Base-by-base conservation (phyloP, 2,329 filamentous ascomycete species). In the Trichophyton schoenleinii region DNA sequence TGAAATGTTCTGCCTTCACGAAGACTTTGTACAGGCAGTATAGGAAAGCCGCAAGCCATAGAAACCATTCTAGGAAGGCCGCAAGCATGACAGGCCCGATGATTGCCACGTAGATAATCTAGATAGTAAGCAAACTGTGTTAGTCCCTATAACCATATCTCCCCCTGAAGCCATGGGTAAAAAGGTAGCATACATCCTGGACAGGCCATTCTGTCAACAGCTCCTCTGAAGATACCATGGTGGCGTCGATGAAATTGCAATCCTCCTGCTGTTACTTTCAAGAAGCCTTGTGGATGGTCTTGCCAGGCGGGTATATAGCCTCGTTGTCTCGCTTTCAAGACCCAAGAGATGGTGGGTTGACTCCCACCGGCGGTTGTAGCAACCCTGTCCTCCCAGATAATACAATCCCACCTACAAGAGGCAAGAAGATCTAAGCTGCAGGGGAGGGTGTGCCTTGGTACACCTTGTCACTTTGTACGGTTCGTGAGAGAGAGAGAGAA, bases 11-110 rank as follows among this genome's bases (percentile, higher is more conserved):
- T 20, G 92, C 91, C 73, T 97, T 97, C 65, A 84, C 79, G 69
- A 87, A 96, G 34, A 92, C 91, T 72, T 96, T 96, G 70, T 85
- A 77, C 1, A 96, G 78, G 71, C 92, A 97, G 75, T 96, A 97
- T 64, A 94, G 71, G 71, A 97, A 97, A 2, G 92, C 91, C n/a
- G 87, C 85, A 46, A 97, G 81, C 90, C 91, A 96, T 13, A 97
- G 82, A 63, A 96, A 85, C 91, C 94, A 97, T 76, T 97, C 92
- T 7, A 97, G 79, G 34, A 91, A 80, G 1, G 92, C 92, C 63
- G 88, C 88, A 25, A 94, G 69, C 85, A 96, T 90, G 58, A 96
- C 79, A 5, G 87, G 74, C 18, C 89, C 89, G 41, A 96, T 82
- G 66, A 96, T 87, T 61, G 85, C 78, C 7, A 91, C 87, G 72